These are phyloP conservation scores for Mycena sp. DNA, from an alignment of 1,284 basidiomycete species.

Conservation along the genomic window DNA sequence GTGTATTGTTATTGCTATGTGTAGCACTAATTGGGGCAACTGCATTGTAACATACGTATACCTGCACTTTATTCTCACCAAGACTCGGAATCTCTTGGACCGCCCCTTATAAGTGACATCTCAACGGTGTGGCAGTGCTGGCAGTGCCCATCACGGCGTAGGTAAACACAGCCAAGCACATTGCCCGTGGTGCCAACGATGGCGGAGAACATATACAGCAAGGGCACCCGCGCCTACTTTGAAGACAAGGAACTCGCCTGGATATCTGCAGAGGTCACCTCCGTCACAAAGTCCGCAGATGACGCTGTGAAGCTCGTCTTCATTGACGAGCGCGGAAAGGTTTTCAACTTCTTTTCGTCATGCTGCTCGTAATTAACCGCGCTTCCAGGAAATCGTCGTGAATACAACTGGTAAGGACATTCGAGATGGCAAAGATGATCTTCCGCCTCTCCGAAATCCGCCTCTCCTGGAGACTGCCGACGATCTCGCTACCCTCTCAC, in stretches of 20 bases:
- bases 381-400: slow-evolving; percentile 73
- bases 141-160: neutral
- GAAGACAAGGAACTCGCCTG: slow-evolving; percentile 93
- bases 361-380: slow-evolving; percentile 22
- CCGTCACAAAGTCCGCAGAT: slow-evolving; percentile 63
- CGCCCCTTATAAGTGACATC: no score
- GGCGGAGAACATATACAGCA: slow-evolving; percentile 89
- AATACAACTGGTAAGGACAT: slow-evolving; percentile 84
- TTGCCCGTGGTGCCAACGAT: slow-evolving; percentile 47
- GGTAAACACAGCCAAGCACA: neutral
- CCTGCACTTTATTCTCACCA: no score
- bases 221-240: slow-evolving; percentile 88
- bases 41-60: slow-evolving; percentile 16
- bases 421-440: slow-evolving; percentile 74
- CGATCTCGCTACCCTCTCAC: slow-evolving; percentile 96
- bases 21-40: slow-evolving; percentile 5
- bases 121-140: no score
- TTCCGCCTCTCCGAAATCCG: slow-evolving; percentile 96
- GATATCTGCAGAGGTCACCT: slow-evolving; percentile 87
- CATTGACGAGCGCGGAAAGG: slow-evolving; percentile 89
- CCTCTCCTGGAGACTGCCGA: slow-evolving; percentile 96
- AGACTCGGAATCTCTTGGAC: no score
- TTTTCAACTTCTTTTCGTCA: slow-evolving; percentile 42
- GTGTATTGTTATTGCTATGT: slow-evolving; percentile 24
- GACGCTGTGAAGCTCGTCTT: slow-evolving; percentile 83